These are phyloP conservation scores for Graphilbum sp. DNA, from an alignment of 2,329 filamentous ascomycete species.

Conservation along the genomic window DNA sequence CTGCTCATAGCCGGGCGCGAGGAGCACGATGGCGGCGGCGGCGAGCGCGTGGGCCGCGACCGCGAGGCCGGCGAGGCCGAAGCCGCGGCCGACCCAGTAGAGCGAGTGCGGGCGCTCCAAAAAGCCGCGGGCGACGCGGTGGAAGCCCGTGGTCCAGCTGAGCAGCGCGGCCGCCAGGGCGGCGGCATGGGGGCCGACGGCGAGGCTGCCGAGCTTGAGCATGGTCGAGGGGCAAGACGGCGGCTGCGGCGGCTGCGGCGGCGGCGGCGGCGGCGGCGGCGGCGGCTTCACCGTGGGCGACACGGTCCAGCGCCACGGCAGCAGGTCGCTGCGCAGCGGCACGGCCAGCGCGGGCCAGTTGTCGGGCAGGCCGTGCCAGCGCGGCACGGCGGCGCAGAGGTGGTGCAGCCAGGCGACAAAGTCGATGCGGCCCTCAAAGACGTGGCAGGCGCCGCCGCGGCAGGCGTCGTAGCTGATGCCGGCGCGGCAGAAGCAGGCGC, in stretches of 20 bases:
- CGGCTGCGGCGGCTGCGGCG: background rate
- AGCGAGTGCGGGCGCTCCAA: too few relatives aligned
- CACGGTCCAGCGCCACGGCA: background rate
- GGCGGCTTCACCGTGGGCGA: background rate
- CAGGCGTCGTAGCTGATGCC: background rate
- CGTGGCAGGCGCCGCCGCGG: background rate
- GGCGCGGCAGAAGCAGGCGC: background rate
- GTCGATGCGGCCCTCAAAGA: background rate
- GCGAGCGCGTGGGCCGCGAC: too few relatives aligned
- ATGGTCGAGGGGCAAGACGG: too few relatives aligned
- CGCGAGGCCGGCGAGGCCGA: too few relatives aligned
- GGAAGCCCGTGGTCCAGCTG: too few relatives aligned
- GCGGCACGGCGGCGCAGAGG: background rate
- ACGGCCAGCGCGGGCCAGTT: background rate
- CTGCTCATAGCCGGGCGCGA: too few relatives aligned
- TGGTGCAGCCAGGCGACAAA: background rate
- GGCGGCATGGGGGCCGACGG: too few relatives aligned
- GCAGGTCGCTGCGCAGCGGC: background rate
- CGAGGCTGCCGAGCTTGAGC: too few relatives aligned
- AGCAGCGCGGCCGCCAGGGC: too few relatives aligned
- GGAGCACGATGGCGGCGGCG: background rate
- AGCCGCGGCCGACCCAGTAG: too few relatives aligned
- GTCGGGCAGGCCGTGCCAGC: conserved; percentile 1
- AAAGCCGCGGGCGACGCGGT: too few relatives aligned
- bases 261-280: background rate